Evolutionary conservation across 2,329 filamentous ascomycete species (phyloP).

Genomic region (Aureobasidium sp.): DNA sequence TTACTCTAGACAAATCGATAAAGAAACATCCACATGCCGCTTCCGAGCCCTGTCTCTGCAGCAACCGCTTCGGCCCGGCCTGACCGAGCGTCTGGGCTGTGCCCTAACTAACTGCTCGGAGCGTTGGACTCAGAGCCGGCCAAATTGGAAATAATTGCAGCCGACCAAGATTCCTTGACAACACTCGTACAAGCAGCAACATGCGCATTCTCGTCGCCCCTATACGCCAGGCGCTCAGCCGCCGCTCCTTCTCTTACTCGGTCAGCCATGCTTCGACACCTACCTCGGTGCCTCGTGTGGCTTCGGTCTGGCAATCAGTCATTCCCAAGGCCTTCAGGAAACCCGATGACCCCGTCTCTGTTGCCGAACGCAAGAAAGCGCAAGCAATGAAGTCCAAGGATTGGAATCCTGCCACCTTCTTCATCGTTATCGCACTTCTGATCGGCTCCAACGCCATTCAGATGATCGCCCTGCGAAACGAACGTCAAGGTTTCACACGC

Average conservation of each 20-base stretch:
- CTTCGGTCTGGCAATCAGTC: slow-evolving; percentile 28
- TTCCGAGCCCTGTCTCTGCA: background rate
- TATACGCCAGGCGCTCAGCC: background rate
- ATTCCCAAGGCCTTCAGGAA: slow-evolving; percentile 25
- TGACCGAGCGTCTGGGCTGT: background rate
- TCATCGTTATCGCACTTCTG: slow-evolving; percentile 60
- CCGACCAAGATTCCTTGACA: background rate
- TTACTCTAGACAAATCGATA: background rate
- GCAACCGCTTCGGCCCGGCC: slow-evolving; percentile 5
- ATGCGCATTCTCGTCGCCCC: background rate
- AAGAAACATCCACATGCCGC: slow-evolving; percentile 9
- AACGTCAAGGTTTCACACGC: slow-evolving; percentile 62
- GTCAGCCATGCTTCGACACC: background rate
- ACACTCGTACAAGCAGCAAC: background rate
- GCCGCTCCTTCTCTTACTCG: background rate
- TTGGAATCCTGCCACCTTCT: slow-evolving; percentile 54
- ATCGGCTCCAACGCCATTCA: slow-evolving; percentile 96
- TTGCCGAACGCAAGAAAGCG: slow-evolving; percentile 14
- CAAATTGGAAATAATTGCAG: background rate
- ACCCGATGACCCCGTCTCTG: slow-evolving; percentile 15
- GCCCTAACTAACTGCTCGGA: slow-evolving; percentile 7
- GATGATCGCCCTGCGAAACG: slow-evolving; percentile 71
- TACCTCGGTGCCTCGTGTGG: slow-evolving; percentile 23
- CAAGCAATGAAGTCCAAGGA: slow-evolving; percentile 21
- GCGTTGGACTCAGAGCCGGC: slow-evolving; percentile 1